Evolutionary conservation across 345 rosid genomes (phyloP).

Genomic region (Trapa incisa): DNA sequence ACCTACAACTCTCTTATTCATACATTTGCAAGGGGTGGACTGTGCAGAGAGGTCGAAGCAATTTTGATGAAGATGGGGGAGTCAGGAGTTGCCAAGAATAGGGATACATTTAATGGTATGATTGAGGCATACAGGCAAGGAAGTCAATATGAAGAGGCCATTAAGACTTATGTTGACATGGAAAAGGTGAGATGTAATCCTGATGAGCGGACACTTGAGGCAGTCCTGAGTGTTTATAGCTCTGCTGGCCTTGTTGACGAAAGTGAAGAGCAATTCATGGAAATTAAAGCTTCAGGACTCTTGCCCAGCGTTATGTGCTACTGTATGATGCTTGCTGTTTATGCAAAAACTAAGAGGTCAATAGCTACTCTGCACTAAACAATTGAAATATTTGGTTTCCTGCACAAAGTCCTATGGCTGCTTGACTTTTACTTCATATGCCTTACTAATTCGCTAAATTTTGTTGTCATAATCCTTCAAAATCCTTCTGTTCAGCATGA

Average conservation of each 20-base stretch:
- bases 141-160: slow-evolving; percentile 83
- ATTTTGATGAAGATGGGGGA: slow-evolving; percentile 53
- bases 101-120: slow-evolving; percentile 74
- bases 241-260: slow-evolving; percentile 80
- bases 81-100: slow-evolving; percentile 46
- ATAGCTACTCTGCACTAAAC: slow-evolving; percentile 12
- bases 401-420: not conserved
- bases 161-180: slow-evolving; percentile 77
- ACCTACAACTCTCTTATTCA: slow-evolving; percentile 70
- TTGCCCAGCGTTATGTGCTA: slow-evolving; percentile 80
- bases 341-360: slow-evolving; percentile 71
- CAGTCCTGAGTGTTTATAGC: slow-evolving; percentile 73
- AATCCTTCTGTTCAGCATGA: not conserved
- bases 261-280: slow-evolving; percentile 82
- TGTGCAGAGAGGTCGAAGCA: slow-evolving; percentile 61
- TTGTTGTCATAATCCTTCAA: not conserved
- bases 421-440: not conserved
- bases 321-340: slow-evolving; percentile 91
- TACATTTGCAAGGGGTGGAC: slow-evolving; percentile 81
- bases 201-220: slow-evolving; percentile 83
- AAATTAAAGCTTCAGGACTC: slow-evolving; percentile 69
- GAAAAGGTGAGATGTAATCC: slow-evolving; percentile 73
- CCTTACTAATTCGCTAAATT: not conserved
- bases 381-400: not conserved
- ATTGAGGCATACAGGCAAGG: slow-evolving; percentile 91